Base-by-base conservation (phyloP, 169 alveolate genomes). In the Fabrea salina region DNA sequence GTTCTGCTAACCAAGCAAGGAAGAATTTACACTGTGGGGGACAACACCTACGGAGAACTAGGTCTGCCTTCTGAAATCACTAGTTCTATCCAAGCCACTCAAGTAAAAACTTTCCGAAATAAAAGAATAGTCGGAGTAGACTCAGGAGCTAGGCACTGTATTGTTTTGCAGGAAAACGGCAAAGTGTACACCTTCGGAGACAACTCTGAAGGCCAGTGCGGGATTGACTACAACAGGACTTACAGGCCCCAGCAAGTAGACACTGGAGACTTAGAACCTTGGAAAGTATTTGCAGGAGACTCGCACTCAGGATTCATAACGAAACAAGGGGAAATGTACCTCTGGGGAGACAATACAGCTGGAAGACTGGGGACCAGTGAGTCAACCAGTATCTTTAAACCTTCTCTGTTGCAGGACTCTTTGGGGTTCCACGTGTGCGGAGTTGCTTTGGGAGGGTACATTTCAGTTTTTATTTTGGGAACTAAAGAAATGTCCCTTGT, bases 21-120 rank as follows among this genome's bases (percentile, higher is more conserved):
- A 35, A 61, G 16, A 37, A 13, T 61, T 11, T 61, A 61, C 30
- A 13, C 53, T 1, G n/a, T 13, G 25, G 75, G 75, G 0, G 75
- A 61, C 30, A 30, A 25, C 13, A 61, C 75, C 16, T 61, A 61
- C 37, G 75, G 75, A 27, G 75, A 61, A 4, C n/a, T 35, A 16
- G 75, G 75, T 0, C 13, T 27, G 30, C 30, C 68, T 22, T n/a
- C n/a, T n/a, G n/a, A n/a, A n/a, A n/a, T n/a, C n/a, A n/a, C n/a
- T n/a, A n/a, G n/a, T n/a, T n/a, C n/a, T n/a, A n/a, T n/a, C n/a
- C n/a, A n/a, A n/a, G n/a, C n/a, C n/a, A n/a, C n/a, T n/a, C n/a
- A n/a, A n/a, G n/a, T n/a, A n/a, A n/a, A n/a, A n/a, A n/a, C n/a
- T n/a, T n/a, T n/a, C n/a, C n/a, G n/a, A n/a, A n/a, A n/a, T n/a